phyloP scores from a whole-genome alignment of 306 rosid genomes.

The Medicago ruthenica region DNA sequence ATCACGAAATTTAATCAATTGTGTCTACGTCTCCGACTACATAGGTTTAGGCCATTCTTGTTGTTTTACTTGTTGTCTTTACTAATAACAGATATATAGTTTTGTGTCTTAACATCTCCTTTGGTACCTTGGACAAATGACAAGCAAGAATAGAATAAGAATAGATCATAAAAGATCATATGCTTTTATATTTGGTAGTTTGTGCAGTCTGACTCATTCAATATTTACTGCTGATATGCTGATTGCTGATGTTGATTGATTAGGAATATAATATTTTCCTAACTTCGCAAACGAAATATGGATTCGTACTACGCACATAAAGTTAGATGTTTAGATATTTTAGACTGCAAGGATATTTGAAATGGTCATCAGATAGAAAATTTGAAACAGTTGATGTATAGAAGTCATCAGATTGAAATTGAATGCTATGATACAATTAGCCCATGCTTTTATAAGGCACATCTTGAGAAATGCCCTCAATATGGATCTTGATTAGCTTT shows the following conservation, averaged over 20 bases:
- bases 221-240: conserved; percentile 83
- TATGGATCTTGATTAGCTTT: no score
- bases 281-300: conserved; percentile 19
- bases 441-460: background rate
- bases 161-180: no score
- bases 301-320: conserved; percentile 3
- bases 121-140: no score
- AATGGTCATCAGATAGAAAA: background rate
- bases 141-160: no score
- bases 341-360: no score
- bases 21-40: no score
- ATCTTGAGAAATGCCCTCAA: background rate
- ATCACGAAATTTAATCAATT: no score
- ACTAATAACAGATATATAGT: no score
- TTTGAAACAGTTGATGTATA: no score
- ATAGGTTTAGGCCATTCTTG: no score
- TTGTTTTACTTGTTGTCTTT: no score
- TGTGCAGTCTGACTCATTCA: conserved; percentile 91
- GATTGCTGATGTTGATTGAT: conserved; percentile 72
- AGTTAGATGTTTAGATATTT: conserved; percentile 19
- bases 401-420: background rate
- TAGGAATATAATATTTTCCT: conserved; percentile 39
- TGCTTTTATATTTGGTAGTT: background rate
- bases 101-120: no score
- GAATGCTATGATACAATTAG: background rate